Conservation (phyloP, 2,329 filamentous ascomycete genomes). For the Xylaria arbuscula region DNA sequence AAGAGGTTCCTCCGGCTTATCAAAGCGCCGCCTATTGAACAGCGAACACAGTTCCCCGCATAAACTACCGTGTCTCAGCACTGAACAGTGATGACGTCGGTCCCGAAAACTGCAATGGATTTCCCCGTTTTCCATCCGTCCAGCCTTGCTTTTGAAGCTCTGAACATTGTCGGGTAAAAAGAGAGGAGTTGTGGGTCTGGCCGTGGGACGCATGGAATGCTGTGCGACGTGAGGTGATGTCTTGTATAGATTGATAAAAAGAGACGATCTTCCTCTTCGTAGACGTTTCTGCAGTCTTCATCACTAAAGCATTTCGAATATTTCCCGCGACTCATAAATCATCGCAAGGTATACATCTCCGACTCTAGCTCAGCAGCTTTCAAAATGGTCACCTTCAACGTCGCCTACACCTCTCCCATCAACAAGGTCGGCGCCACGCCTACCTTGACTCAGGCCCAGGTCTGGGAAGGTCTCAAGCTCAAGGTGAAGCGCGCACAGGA, state of each 20-base stretch:
- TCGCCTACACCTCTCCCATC: conserved; percentile 52
- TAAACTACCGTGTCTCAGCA: conserved; percentile 11
- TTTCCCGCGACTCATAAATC: background rate
- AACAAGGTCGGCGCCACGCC: conserved; percentile 50
- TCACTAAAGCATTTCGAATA: conserved; percentile 1
- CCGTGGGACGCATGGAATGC: too few relatives aligned
- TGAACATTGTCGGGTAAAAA: conserved; percentile 19
- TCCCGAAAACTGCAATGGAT: conserved; percentile 22
- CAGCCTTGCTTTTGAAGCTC: background rate
- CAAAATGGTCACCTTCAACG: conserved; percentile 52
- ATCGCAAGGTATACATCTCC: background rate
- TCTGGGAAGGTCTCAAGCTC: conserved; percentile 53
- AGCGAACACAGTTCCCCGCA: background rate
- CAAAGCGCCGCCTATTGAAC: conserved; percentile 5
- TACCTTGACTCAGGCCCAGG: conserved; percentile 47
- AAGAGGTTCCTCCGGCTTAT: conserved; percentile 23
- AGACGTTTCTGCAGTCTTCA: background rate
- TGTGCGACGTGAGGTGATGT: too few relatives aligned
- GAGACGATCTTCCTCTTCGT: background rate
- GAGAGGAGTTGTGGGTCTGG: background rate
- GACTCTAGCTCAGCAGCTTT: background rate
- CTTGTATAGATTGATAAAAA: conserved; percentile 11
- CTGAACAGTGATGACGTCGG: conserved; percentile 3
- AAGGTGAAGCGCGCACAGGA: conserved; percentile 53
- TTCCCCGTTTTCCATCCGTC: conserved; percentile 32